phyloP scores from a whole-genome alignment of 2,329 filamentous ascomycete genomes.

The Arthroderma sp. region DNA sequence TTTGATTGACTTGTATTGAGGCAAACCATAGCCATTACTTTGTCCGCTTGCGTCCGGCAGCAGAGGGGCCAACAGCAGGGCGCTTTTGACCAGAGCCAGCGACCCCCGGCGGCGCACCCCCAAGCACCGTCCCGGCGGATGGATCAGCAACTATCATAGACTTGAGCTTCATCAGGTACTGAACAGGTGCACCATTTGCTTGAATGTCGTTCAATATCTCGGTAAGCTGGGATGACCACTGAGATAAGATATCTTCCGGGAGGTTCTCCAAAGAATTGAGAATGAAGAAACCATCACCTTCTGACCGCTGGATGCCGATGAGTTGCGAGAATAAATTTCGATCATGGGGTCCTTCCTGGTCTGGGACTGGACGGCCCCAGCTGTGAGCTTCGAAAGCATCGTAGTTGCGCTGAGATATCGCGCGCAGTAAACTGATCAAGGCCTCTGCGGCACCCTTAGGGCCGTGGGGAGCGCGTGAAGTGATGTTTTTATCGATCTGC shows the following conservation, averaged over 20 bases:
- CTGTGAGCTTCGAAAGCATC: slow-evolving; percentile 26
- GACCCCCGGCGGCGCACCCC: slow-evolving; percentile 13
- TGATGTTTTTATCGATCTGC: slow-evolving; percentile 22
- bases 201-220: slow-evolving; percentile 31
- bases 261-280: slow-evolving; percentile 27
- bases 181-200: slow-evolving; percentile 26
- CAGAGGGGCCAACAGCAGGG: slow-evolving; percentile 15
- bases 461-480: slow-evolving; percentile 23
- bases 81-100: slow-evolving; percentile 19
- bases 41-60: slow-evolving; percentile 20
- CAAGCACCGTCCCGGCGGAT: slow-evolving; percentile 8
- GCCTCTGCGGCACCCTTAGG: slow-evolving; percentile 25
- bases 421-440: slow-evolving; percentile 26
- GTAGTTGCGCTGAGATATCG: slow-evolving; percentile 25
- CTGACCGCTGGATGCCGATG: slow-evolving; percentile 21
- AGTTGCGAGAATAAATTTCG: slow-evolving; percentile 31
- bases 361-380: slow-evolving; percentile 21
- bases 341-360: slow-evolving; percentile 27
- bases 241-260: slow-evolving; percentile 18
- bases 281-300: slow-evolving; percentile 23
- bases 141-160: slow-evolving; percentile 13
- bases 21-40: slow-evolving; percentile 13
- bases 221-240: slow-evolving; percentile 19
- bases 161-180: slow-evolving; percentile 23
- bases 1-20: too few species aligned